These are phyloP conservation scores for Exophiala bonariae DNA, from an alignment of 2,329 filamentous ascomycete species.

Conservation along the genomic window DNA sequence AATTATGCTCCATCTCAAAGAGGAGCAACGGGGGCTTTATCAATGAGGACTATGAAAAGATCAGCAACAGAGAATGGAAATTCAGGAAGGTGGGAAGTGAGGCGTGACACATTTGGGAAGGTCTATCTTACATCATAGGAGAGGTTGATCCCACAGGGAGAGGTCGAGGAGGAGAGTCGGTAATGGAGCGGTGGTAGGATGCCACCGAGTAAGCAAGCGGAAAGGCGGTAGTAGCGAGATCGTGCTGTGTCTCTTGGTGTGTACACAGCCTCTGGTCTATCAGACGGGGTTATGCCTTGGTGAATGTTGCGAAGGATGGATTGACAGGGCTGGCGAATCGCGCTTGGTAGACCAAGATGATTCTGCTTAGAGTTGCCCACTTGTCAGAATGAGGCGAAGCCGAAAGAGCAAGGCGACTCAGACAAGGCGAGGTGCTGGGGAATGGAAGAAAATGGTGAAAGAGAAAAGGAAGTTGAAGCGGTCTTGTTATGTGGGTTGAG, in stretches of 20 bases:
- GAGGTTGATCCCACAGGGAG: too few species aligned
- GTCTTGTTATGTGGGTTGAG: not conserved
- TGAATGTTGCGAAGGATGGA: not conserved
- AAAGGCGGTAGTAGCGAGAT: not conserved
- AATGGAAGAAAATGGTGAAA: not conserved
- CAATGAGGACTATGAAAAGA: too few species aligned
- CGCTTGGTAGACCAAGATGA: not conserved
- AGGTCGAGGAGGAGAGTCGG: too few species aligned
- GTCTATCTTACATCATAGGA: too few species aligned
- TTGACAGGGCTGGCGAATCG: not conserved
- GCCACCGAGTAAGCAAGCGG: too few species aligned
- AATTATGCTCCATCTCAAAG: constrained; percentile 2
- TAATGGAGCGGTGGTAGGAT: too few species aligned
- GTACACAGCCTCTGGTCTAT: constrained; percentile 2
- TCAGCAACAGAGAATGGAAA: too few species aligned
- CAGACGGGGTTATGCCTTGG: constrained; percentile 5
- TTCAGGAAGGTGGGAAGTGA: too few species aligned
- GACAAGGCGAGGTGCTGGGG: not conserved
- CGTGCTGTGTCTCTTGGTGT: not conserved
- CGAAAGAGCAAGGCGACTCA: not conserved
- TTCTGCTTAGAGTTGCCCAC: not conserved
- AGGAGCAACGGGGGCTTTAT: too few species aligned
- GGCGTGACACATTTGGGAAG: too few species aligned
- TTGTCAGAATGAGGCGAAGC: not conserved
- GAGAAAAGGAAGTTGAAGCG: not conserved